These are phyloP conservation scores for Teratosphaeriaceae sp. DNA, from an alignment of 2,329 filamentous ascomycete genomes.

Conservation along the genomic window DNA sequence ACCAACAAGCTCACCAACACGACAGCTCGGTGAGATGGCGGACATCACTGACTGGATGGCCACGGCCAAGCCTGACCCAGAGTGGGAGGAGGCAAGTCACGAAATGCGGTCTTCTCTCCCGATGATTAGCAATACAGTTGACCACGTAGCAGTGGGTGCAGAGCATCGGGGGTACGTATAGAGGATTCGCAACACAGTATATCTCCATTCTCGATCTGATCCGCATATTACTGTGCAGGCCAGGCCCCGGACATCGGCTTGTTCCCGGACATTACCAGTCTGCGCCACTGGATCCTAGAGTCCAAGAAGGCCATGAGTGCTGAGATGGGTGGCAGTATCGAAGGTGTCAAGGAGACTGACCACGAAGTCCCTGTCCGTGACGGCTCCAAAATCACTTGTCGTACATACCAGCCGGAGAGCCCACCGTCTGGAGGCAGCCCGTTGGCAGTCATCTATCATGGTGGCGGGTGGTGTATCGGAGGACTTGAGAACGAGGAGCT, in stretches of 20 bases:
- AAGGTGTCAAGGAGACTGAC: conserved; percentile 34
- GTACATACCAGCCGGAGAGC: conserved; percentile 21
- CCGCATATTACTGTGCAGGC: too few species aligned
- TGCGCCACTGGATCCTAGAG: conserved; percentile 16
- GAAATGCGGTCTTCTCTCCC: not conserved
- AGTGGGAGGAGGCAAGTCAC: conserved; percentile 17
- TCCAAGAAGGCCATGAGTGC: conserved; percentile 14
- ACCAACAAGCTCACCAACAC: too few species aligned
- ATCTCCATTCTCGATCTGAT: not conserved
- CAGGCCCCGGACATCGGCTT: conserved; percentile 19
- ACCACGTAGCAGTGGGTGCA: conserved; percentile 6
- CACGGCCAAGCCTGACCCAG: conserved; percentile 17
- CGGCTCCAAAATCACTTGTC: conserved; percentile 28
- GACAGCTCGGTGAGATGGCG: conserved; percentile 17
- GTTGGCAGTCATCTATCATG: conserved; percentile 20
- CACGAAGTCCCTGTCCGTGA: conserved; percentile 31
- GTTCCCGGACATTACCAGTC: conserved; percentile 16
- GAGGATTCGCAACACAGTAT: not conserved
- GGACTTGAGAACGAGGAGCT: conserved; percentile 37
- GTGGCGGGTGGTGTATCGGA: conserved; percentile 31
- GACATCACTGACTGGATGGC: conserved; percentile 23
- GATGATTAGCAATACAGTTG: not conserved
- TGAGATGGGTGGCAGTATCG: conserved; percentile 7
- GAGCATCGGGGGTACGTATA: not conserved
- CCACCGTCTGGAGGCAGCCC: conserved; percentile 16